A percentile compares a stretch with the other conserved stretches of the same genome.
Evolutionary conservation across 106 monocot genomes (phyloP).

Genomic region (Hemerocallis citrina): DNA sequence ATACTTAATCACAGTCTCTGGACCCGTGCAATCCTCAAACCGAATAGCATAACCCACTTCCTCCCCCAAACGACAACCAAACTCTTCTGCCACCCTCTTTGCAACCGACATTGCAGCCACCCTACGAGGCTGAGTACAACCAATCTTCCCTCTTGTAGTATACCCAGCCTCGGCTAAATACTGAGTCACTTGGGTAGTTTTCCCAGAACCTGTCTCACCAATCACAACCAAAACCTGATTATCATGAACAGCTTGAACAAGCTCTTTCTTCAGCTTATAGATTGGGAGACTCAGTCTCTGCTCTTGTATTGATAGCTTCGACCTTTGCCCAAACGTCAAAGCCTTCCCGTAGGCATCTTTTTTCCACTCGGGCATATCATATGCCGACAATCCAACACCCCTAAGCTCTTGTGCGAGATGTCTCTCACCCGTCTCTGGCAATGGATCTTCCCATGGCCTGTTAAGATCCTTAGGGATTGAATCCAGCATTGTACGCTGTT

Average conservation of each 20-base stretch:
- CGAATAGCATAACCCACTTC: constrained; percentile 97
- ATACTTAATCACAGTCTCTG: constrained; percentile 93
- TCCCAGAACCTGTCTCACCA: constrained; percentile 95
- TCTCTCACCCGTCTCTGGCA: constrained; percentile 95
- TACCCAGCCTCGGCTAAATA: constrained; percentile 92
- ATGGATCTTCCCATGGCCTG: constrained; percentile 94
- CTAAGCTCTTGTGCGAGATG: constrained; percentile 92
- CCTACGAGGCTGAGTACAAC: constrained; percentile 93
- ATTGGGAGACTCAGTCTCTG: constrained; percentile 94
- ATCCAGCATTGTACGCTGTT: constrained; percentile 92
- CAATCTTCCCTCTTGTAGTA: constrained; percentile 85
- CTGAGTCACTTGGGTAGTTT: constrained; percentile 94
- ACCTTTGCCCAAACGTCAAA: constrained; percentile 87
- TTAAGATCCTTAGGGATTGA: constrained; percentile 98
- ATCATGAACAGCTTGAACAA: constrained; percentile 88
- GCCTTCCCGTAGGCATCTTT: constrained; percentile 98
- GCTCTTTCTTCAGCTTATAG: constrained; percentile 88
- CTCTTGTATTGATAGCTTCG: constrained; percentile 88
- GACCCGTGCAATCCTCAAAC: constrained; percentile 94
- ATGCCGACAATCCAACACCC: constrained; percentile 91
- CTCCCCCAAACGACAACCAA: constrained; percentile 86
- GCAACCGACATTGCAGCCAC: constrained; percentile 98
- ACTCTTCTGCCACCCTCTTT: constrained; percentile 97
- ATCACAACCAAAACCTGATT: constrained; percentile 91
- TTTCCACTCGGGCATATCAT: constrained; percentile 99